Evolutionary conservation across 768 basidiomycete genomes (phyloP).

Genomic region (Tylopilus sp.): DNA sequence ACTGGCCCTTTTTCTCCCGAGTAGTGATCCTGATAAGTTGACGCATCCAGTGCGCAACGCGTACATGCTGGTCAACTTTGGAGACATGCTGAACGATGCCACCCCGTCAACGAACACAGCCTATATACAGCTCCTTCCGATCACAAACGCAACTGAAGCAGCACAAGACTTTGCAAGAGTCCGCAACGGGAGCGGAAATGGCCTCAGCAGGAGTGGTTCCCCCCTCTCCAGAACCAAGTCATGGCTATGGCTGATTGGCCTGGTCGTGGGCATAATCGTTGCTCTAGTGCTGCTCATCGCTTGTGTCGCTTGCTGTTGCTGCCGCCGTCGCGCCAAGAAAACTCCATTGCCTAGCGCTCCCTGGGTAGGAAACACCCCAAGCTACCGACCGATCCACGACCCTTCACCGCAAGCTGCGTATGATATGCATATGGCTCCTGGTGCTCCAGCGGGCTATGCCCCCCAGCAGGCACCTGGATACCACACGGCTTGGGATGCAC

Average conservation of each 20-base stretch:
- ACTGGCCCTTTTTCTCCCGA: neutral
- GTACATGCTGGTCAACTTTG: conserved; percentile 62
- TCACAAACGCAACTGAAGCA: conserved; percentile 47
- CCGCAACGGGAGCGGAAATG: conserved; percentile 10
- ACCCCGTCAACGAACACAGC: conserved; percentile 39
- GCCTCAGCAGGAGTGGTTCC: conserved; percentile 34
- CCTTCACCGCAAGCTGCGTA: conserved; percentile 29
- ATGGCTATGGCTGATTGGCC: conserved; percentile 12
- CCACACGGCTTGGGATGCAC: conserved; percentile 27
- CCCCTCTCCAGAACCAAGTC: conserved; percentile 18
- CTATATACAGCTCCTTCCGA: conserved; percentile 61
- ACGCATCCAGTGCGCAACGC: conserved; percentile 54
- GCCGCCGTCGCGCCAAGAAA: conserved; percentile 13
- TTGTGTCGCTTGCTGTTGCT: conserved; percentile 2
- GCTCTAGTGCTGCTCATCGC: conserved; percentile 3
- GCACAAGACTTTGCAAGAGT: conserved; percentile 12
- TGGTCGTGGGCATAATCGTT: conserved; percentile 10
- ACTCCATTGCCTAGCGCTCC: neutral
- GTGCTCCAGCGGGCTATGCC: conserved; percentile 10
- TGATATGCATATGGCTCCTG: conserved; percentile 24
- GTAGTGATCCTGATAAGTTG: neutral
- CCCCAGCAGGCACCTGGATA: conserved; percentile 15
- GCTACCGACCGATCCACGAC: conserved; percentile 24
- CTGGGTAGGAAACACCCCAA: conserved; percentile 6
- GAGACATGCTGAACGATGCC: conserved; percentile 52